Evolutionary conservation across 768 basidiomycete genomes (phyloP).

Genomic region (Leccinellum luteum): DNA sequence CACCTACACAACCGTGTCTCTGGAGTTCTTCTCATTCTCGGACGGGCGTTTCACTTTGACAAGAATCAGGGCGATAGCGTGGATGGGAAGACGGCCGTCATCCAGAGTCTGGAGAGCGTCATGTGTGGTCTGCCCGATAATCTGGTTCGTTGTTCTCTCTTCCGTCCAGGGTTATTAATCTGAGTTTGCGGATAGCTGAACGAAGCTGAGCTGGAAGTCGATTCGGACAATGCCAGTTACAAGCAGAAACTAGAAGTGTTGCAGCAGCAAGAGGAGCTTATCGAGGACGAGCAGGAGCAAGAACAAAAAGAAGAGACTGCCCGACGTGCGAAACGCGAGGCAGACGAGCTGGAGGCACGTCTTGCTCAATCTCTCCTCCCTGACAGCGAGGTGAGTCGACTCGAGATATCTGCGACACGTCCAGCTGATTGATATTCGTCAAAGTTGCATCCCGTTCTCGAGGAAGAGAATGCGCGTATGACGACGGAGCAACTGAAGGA

Average conservation of each 20-base stretch:
- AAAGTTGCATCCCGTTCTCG: constrained; percentile 60
- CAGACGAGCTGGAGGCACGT: constrained; percentile 73
- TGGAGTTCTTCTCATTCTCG: constrained; percentile 92
- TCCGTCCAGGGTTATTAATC: neutral
- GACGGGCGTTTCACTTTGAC: constrained; percentile 93
- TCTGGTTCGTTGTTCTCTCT: constrained; percentile 55
- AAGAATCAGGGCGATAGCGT: constrained; percentile 68
- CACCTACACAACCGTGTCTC: constrained; percentile 90
- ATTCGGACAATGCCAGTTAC: constrained; percentile 90
- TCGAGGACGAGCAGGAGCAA: constrained; percentile 98
- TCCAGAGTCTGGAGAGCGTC: constrained; percentile 83
- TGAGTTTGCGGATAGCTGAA: constrained; percentile 58
- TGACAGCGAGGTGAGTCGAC: constrained; percentile 72
- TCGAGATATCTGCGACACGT: neutral
- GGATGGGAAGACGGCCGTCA: constrained; percentile 79
- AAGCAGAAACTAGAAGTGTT: constrained; percentile 98
- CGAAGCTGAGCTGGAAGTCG: constrained; percentile 96
- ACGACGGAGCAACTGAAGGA: constrained; percentile 95
- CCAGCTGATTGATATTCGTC: neutral
- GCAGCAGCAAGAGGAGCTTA: constrained; percentile 98
- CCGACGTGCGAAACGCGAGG: constrained; percentile 80
- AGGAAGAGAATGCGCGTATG: constrained; percentile 86
- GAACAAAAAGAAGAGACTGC: constrained; percentile 93
- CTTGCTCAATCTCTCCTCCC: constrained; percentile 82
- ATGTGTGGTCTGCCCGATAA: constrained; percentile 92